These are phyloP conservation scores for Exophiala sp. DNA, from an alignment of 2,329 filamentous ascomycete species.

Conservation along the genomic window DNA sequence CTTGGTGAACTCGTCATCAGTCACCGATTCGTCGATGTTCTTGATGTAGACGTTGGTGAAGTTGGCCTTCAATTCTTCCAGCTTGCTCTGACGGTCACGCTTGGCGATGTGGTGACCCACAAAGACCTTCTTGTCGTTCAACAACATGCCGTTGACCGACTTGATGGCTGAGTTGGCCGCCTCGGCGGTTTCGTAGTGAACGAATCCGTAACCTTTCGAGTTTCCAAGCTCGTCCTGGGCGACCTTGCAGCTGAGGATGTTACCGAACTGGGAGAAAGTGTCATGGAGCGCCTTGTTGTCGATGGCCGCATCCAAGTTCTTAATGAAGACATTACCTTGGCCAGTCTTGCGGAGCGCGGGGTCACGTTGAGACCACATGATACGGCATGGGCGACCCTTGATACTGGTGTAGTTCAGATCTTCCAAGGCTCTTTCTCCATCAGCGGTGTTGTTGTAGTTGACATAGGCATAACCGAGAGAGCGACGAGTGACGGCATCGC, in stretches of 20 bases:
- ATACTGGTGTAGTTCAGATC: conserved; percentile 99
- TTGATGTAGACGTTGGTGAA: conserved; percentile 99
- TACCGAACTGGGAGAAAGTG: conserved; percentile 97
- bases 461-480: conserved; percentile 99
- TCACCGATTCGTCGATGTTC: conserved; percentile 80
- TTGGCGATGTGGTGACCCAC: conserved; percentile 99
- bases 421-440: conserved; percentile 97
- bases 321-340: conserved; percentile 99
- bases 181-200: conserved; percentile 99
- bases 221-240: conserved; percentile 93
- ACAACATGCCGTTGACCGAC: conserved; percentile 98
- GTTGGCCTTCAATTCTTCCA: conserved; percentile 99
- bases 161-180: conserved; percentile 96
- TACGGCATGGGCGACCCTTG: conserved; percentile 97
- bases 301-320: conserved; percentile 97
- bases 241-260: conserved; percentile 99
- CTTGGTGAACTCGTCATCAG: conserved; percentile 88
- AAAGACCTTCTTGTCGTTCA: conserved; percentile 99
- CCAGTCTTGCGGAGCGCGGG: conserved; percentile 98
- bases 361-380: conserved; percentile 99
- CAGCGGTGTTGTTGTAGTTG: conserved; percentile 97
- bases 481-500: conserved; percentile 95
- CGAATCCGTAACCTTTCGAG: conserved; percentile 98
- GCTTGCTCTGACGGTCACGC: conserved; percentile 99
- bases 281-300: conserved; percentile 99